Evolutionary conservation across 2,329 filamentous ascomycete species (phyloP).

Genomic region (Microsporum ferrugineum): DNA sequence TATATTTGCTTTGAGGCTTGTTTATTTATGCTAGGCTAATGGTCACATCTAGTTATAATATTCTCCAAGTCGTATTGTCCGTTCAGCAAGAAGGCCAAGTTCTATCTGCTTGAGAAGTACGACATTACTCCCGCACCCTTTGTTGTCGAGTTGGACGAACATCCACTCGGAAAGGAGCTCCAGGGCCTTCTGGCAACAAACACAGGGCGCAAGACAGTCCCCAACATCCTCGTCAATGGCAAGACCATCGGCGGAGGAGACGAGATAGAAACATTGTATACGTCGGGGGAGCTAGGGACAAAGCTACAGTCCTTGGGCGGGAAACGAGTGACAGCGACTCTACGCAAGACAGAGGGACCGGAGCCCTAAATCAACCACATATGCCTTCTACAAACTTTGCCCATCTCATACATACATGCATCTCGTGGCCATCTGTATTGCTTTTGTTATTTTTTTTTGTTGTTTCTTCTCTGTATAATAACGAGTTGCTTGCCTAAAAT

Average conservation of each 20-base stretch:
- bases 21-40: background rate
- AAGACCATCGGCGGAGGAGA: slow-evolving; percentile 84
- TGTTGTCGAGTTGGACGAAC: slow-evolving; percentile 81
- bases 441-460: too few species aligned
- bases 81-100: slow-evolving; percentile 73
- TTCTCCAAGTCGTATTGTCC: slow-evolving; percentile 95
- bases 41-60: slow-evolving; percentile 58
- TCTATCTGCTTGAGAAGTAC: slow-evolving; percentile 73
- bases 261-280: slow-evolving; percentile 63
- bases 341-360: slow-evolving; percentile 12
- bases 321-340: slow-evolving; percentile 44
- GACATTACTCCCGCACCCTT: slow-evolving; percentile 68
- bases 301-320: slow-evolving; percentile 65
- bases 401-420: too few species aligned
- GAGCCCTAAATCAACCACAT: background rate
- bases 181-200: slow-evolving; percentile 60
- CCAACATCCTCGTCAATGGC: slow-evolving; percentile 81
- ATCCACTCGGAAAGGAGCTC: slow-evolving; percentile 59
- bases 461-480: too few species aligned
- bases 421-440: too few species aligned
- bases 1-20: too few species aligned
- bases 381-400: background rate
- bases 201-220: slow-evolving; percentile 76
- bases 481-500: background rate
- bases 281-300: slow-evolving; percentile 52